phyloP scores from a whole-genome alignment of 2,329 filamentous ascomycete species.

The Metarhizium guizhouense region DNA sequence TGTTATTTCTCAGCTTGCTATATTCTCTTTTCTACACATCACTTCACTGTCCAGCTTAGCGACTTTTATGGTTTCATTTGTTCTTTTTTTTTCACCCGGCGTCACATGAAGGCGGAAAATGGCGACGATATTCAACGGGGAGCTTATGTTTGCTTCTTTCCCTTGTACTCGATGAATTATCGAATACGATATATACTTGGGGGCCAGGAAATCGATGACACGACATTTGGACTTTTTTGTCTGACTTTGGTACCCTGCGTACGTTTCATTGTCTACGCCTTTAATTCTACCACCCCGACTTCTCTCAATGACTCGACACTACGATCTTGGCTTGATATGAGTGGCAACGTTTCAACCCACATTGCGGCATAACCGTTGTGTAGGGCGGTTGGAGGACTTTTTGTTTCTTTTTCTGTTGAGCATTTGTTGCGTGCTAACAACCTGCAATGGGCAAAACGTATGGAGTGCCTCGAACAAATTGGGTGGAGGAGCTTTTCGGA shows the following conservation, averaged over 20 bases:
- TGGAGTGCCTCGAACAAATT: neutral
- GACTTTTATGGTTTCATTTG: conserved; percentile 5
- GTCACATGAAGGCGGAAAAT: neutral
- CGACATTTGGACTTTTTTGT: neutral
- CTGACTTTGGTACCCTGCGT: neutral
- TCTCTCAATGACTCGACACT: neutral
- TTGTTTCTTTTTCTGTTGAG: too few relatives aligned
- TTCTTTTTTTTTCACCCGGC: neutral
- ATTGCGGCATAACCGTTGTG: neutral
- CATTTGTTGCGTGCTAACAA: neutral
- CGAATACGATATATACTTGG: neutral
- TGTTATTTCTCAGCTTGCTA: neutral
- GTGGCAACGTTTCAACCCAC: neutral
- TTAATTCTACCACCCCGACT: neutral
- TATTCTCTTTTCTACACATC: neutral
- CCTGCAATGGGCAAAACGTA: neutral
- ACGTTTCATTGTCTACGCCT: neutral
- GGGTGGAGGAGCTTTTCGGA: neutral
- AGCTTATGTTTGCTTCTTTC: neutral
- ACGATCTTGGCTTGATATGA: neutral
- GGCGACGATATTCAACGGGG: neutral
- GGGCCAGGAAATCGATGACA: neutral
- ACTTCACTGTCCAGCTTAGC: conserved; percentile 3
- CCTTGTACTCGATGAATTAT: neutral
- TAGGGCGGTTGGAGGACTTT: neutral